Conservation (phyloP, 1,139 yeast species). For the Kodamaea sp. region DNA sequence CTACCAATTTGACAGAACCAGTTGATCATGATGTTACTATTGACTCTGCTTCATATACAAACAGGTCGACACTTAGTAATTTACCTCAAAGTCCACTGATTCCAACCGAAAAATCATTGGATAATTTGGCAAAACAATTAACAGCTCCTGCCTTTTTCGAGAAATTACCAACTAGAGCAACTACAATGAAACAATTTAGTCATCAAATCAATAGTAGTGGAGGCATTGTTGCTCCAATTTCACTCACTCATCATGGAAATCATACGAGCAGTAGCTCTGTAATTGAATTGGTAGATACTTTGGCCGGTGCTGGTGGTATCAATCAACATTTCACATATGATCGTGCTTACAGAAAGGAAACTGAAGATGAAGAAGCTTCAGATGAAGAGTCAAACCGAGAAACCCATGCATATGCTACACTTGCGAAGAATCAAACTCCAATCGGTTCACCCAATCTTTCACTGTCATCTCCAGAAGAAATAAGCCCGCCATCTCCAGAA, state of each 20-base stretch:
- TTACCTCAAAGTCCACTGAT: neutral
- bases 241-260: slow-evolving; percentile 11
- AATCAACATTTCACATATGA: slow-evolving; percentile 36
- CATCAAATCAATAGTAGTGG: slow-evolving; percentile 3
- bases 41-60: slow-evolving; percentile 5
- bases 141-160: slow-evolving; percentile 36
- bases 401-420: slow-evolving; percentile 4
- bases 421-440: neutral
- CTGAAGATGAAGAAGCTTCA: neutral
- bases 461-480: no score
- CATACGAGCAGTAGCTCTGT: slow-evolving; percentile 26
- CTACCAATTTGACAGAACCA: slow-evolving; percentile 2
- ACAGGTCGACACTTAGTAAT: slow-evolving; percentile 6
- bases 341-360: slow-evolving; percentile 10
- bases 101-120: slow-evolving; percentile 24
- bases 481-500: no score
- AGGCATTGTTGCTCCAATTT: slow-evolving; percentile 4
- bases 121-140: slow-evolving; percentile 42
- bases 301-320: slow-evolving; percentile 23
- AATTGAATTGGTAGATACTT: slow-evolving; percentile 14
- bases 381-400: neutral
- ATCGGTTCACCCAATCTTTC: no score
- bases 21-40: no score
- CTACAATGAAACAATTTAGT: slow-evolving; percentile 19
- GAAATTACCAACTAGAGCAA: slow-evolving; percentile 36